These are phyloP conservation scores for Aspergillus leporis DNA, from an alignment of 495 filamentous ascomycete species.

Conservation along the genomic window DNA sequence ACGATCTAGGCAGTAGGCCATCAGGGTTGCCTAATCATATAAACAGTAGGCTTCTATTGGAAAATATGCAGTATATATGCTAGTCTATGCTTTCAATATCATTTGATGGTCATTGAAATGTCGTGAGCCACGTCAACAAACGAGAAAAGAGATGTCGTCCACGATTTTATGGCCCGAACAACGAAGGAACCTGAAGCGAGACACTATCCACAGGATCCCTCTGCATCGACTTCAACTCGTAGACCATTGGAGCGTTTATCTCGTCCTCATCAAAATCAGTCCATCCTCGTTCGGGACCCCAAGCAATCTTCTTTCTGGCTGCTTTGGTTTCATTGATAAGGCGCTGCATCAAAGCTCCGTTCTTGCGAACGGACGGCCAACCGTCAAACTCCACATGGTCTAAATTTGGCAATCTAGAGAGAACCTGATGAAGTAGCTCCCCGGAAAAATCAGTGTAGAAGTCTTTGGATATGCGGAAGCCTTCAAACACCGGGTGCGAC, in stretches of 20 bases:
- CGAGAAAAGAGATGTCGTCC: background rate
- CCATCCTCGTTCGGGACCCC: conserved; percentile 75
- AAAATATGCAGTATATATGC: conserved; percentile 3
- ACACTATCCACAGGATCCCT: background rate
- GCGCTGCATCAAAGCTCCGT: conserved; percentile 68
- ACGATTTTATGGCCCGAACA: conserved; percentile 3
- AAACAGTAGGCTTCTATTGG: background rate
- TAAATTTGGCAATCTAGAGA: conserved; percentile 60
- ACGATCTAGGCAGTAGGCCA: too few relatives aligned
- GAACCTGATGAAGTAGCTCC: conserved; percentile 56
- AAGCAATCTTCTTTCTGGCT: conserved; percentile 56
- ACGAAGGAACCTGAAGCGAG: conserved; percentile 19
- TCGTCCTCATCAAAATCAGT: conserved; percentile 35
- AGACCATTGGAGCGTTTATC: conserved; percentile 9
- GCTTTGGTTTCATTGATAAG: conserved; percentile 56
- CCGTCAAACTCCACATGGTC: conserved; percentile 73
- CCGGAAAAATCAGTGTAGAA: conserved; percentile 76
- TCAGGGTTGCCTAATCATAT: background rate
- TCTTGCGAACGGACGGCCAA: conserved; percentile 67
- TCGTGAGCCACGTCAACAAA: background rate
- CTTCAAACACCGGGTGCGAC: conserved; percentile 67
- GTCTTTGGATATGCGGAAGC: conserved; percentile 65
- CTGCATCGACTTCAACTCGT: conserved; percentile 10
- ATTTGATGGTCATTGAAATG: background rate
- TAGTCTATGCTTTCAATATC: background rate